Percentiles rank a stretch among this genome's conserved stretches.
Conservation (phyloP, 768 basidiomycete species). For the Amanita molliuscula region DNA sequence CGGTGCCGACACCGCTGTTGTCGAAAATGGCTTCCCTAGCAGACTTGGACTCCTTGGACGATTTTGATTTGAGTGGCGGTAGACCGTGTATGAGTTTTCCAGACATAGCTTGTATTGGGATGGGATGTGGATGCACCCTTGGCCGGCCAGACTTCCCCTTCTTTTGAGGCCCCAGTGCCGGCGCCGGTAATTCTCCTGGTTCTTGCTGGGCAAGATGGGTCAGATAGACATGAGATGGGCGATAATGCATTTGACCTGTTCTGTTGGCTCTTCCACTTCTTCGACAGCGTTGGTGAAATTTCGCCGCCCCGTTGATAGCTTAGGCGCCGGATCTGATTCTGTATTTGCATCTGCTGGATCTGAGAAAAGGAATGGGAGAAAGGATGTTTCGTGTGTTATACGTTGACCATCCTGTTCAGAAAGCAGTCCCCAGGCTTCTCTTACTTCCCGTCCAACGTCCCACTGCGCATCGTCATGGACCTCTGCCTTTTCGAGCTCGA, state of each 20-base stretch:
- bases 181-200: slow-evolving; percentile 9
- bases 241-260: slow-evolving; percentile 7
- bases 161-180: slow-evolving; percentile 1
- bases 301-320: slow-evolving; percentile 31
- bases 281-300: slow-evolving; percentile 35
- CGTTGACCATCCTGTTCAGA: slow-evolving; percentile 15
- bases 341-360: slow-evolving; percentile 17
- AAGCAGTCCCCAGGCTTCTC: slow-evolving; percentile 38
- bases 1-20: slow-evolving; percentile 35
- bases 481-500: slow-evolving; percentile 40
- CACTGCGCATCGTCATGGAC: slow-evolving; percentile 57
- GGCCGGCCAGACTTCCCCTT: slow-evolving; percentile 1
- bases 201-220: slow-evolving; percentile 9
- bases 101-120: slow-evolving; percentile 8
- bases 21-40: slow-evolving; percentile 38
- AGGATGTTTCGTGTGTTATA: slow-evolving; percentile 49
- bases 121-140: slow-evolving; percentile 12
- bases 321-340: slow-evolving; percentile 1
- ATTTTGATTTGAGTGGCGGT: slow-evolving; percentile 17
- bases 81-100: slow-evolving; percentile 14
- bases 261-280: slow-evolving; percentile 19
- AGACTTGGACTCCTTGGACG: slow-evolving; percentile 22
- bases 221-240: background rate
- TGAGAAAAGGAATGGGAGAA: slow-evolving; percentile 55
- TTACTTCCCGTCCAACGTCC: slow-evolving; percentile 44